These are phyloP conservation scores for Trametes gibbosa DNA, from an alignment of 768 basidiomycete genomes.

Conservation along the genomic window DNA sequence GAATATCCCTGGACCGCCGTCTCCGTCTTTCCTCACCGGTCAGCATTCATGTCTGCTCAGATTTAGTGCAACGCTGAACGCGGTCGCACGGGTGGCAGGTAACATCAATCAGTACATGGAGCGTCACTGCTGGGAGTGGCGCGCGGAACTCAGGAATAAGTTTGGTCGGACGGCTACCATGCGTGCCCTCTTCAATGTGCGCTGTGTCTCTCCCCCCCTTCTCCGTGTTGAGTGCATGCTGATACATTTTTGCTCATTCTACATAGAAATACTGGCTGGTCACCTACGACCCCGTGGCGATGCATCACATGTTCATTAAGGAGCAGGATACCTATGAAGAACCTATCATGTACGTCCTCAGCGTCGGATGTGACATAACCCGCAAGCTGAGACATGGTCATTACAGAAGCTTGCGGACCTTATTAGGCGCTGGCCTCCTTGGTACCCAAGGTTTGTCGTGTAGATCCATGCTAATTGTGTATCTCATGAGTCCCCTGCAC, in stretches of 20 bases:
- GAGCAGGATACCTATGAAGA: slow-evolving; percentile 29
- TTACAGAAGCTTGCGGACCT: slow-evolving; percentile 1
- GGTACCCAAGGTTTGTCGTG: slow-evolving; percentile 3
- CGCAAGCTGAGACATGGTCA: not conserved
- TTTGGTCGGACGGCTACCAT: slow-evolving; percentile 36
- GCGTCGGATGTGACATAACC: no score
- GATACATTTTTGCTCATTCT: no score
- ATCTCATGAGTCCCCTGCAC: not conserved
- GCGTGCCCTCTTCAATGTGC: slow-evolving; percentile 36
- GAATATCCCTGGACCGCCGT: slow-evolving; percentile 15
- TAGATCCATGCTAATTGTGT: not conserved
- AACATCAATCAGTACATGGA: slow-evolving; percentile 34
- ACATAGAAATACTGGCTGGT: slow-evolving; percentile 33
- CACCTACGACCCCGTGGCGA: slow-evolving; percentile 43
- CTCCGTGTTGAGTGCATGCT: not conserved
- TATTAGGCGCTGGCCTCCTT: slow-evolving; percentile 15
- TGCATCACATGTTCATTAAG: slow-evolving; percentile 46
- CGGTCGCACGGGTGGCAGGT: slow-evolving; percentile 24
- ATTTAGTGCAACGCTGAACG: not conserved
- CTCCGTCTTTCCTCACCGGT: slow-evolving; percentile 4
- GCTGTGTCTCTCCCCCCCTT: not conserved
- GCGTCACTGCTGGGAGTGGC: slow-evolving; percentile 37
- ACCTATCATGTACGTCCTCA: not conserved
- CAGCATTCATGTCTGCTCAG: not conserved
- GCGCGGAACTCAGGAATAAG: slow-evolving; percentile 31